Conservation (phyloP, 192 early-diverging fungal species). For the Gaertneriomyces semiglobifer region DNA sequence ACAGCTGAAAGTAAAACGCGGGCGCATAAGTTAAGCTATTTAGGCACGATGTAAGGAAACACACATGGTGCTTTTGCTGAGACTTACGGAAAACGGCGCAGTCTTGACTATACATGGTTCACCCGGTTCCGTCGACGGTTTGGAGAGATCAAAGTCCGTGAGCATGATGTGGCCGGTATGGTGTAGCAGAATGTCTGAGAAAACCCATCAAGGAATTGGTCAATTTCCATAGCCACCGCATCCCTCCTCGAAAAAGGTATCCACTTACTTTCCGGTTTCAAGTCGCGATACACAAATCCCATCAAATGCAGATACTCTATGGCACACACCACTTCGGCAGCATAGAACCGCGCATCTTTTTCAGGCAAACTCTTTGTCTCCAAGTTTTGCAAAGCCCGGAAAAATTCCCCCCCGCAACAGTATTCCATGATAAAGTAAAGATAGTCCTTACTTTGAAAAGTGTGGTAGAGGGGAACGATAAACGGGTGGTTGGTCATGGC, state of each 20-base stretch:
- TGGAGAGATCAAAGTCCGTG: slow-evolving; percentile 97
- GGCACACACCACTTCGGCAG: slow-evolving; percentile 92
- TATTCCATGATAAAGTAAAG: slow-evolving; percentile 90
- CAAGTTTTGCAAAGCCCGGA: slow-evolving; percentile 77
- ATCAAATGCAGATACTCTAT: slow-evolving; percentile 95
- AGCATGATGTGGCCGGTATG: slow-evolving; percentile 97
- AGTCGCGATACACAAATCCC: slow-evolving; percentile 96
- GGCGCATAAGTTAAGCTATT: not conserved
- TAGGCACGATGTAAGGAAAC: not conserved
- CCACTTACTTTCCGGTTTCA: slow-evolving; percentile 92
- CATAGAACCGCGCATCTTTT: slow-evolving; percentile 92
- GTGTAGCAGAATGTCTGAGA: slow-evolving; percentile 76
- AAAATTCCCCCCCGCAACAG: slow-evolving; percentile 87
- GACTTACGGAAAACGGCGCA: slow-evolving; percentile 33
- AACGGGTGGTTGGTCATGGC: slow-evolving; percentile 84
- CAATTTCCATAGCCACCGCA: not conserved
- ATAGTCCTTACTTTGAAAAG: slow-evolving; percentile 81
- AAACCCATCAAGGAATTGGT: not conserved
- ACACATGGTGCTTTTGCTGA: not conserved
- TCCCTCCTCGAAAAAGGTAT: not conserved
- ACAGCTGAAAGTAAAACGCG: not conserved
- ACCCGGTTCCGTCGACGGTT: slow-evolving; percentile 80
- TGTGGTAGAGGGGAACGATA: slow-evolving; percentile 87
- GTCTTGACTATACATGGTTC: slow-evolving; percentile 58
- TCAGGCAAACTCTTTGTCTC: slow-evolving; percentile 88